These are phyloP conservation scores for Fraxinus americana DNA, from an alignment of 257 asterid genomes.

Conservation along the genomic window DNA sequence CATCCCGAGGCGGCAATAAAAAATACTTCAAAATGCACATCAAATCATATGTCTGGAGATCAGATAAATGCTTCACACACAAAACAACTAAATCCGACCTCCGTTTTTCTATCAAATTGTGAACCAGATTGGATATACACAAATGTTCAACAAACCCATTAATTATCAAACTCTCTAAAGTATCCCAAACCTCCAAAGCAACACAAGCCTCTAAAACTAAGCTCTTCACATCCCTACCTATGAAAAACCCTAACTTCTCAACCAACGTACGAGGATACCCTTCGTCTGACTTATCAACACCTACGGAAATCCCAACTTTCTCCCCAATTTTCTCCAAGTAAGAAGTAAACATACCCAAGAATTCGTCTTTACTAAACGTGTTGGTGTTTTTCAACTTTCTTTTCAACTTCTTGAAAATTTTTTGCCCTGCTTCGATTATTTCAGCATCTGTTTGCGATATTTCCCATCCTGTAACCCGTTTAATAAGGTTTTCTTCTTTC, in stretches of 20 bases:
- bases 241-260: constrained; percentile 47
- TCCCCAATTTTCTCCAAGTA: constrained; percentile 47
- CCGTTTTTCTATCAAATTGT: constrained; percentile 52
- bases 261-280: constrained; percentile 44
- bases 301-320: constrained; percentile 41
- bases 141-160: constrained; percentile 59
- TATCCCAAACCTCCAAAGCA: constrained; percentile 62
- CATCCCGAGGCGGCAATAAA: constrained; percentile 50
- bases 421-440: constrained; percentile 45
- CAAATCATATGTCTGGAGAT: constrained; percentile 65
- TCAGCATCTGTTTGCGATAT: constrained; percentile 50
- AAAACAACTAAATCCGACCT: constrained; percentile 61
- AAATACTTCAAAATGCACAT: constrained; percentile 80
- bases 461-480: constrained; percentile 57
- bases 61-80: constrained; percentile 61
- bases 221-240: constrained; percentile 67
- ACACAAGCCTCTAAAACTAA: constrained; percentile 65
- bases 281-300: constrained; percentile 31
- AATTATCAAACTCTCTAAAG: constrained; percentile 57
- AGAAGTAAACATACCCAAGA: constrained; percentile 44
- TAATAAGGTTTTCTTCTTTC: constrained; percentile 34
- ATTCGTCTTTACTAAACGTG: constrained; percentile 47
- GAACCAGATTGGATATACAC: constrained; percentile 42
- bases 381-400: constrained; percentile 52
- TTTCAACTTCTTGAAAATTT: constrained; percentile 41